Base-by-base conservation (phyloP, 257 asterid species). In the Mentha longifolia region DNA sequence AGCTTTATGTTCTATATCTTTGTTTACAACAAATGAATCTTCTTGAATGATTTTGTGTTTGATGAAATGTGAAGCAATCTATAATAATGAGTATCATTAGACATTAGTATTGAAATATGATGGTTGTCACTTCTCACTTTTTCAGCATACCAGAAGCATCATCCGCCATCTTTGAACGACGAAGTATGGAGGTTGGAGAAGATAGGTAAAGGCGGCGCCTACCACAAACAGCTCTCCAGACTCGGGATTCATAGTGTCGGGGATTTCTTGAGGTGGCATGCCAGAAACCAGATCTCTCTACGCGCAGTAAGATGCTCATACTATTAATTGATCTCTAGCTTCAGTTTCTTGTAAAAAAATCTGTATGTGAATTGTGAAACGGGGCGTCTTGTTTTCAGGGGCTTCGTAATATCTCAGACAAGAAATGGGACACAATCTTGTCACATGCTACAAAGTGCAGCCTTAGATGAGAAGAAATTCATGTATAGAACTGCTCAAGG, bases 141-240 rank as follows among this genome's bases (percentile, higher is more conserved):
- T 54, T 8, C 74, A 91, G 97, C 85, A n/a, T 87, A 87, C 71
- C 77, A 80, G 80, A 89, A 91, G 73, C 95, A 84, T 47, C 59
- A 85, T 62, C 95, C 95, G 3, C 97, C 96, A 16, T 65, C 51
- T 37, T 66, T 69, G 74, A 67, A 57, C 0, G 96, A 89, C 67
- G 89, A 85, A 8, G 85, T 91, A 7, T 91, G 97, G 97, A 86
- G 97, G 20, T 54, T 91, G 78, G 86, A 84, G 65, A 86, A 79
- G 82, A 87, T 91, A 47, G 97, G 90, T 2, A 89, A 83, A 82
- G 91, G 69, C 28, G 97, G 97, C 15, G 70, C 80, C 4, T 72
- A 79, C 59, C 89, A 87, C 52, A 81, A 73, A 49, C 68, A 68
- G 59, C 81, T 89, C 77, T 46, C 76, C 22, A 19, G 6, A 42